Evolutionary conservation across 495 filamentous ascomycete species (phyloP), one percentile per base, ranked within the genome.

Genomic region (Neurospora terricola): DNA sequence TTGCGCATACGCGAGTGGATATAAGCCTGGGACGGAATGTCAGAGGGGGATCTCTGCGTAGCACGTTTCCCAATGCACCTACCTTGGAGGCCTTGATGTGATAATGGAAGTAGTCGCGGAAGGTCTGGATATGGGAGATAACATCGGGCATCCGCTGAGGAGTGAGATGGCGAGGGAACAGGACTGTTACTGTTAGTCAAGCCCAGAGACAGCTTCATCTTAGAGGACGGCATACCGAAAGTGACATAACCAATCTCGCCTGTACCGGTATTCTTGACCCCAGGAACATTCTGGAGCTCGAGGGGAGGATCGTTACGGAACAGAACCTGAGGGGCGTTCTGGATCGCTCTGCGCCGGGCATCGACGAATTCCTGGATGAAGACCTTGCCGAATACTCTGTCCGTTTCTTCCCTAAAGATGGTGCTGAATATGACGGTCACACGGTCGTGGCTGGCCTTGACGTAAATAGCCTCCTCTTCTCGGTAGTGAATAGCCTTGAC

Each of bases 41-140:
- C 42, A 75, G 73, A 73, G 14, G 5, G 48, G 11, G 12, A 62
- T 62, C 48, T 62, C 48, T 62, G 48, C 48, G 11, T 7, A 62
- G 0, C 23, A 62, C 11, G 2, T 30, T 23, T 21, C 70, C 38
- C 38, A 38, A 71, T 14, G 30, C 27, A 72, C 73, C 21, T 48
- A 77, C 77, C 77, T 80, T 98, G 68, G 95, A 97, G 37, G 96
- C 96, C 84, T 99, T 99, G 85, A 99, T 99, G 83, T 99, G 96
- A 81, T 99, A 99, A 81, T 99, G 96, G 87, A 99, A 99, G 82
- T 99, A 98, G 78, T 98, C 96, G 73, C 96, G 92, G 92, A 99
- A 99, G 21, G 95, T 99, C 83, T 99, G 96, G 76, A 99, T 97
- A 78, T 99, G 96, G 43, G 94, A 97, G 77, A 99, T 98, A 80